These are phyloP conservation scores for Amanita molliuscula DNA, from an alignment of 768 basidiomycete species.

Conservation along the genomic window DNA sequence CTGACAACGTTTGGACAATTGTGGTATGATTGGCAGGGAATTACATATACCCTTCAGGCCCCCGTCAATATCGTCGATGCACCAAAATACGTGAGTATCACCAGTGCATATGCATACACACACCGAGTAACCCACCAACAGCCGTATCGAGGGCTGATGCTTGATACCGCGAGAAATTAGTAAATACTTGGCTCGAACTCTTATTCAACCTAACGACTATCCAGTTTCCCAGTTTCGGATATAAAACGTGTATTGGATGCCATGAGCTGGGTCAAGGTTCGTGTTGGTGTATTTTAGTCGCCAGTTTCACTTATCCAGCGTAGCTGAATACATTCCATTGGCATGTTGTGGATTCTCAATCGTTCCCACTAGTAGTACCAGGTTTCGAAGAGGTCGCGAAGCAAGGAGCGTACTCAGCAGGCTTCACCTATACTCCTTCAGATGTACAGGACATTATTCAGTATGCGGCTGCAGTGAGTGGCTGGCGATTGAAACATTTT, in stretches of 20 bases:
- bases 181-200: slow-evolving; percentile 18
- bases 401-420: slow-evolving; percentile 58
- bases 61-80: slow-evolving; percentile 51
- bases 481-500: not conserved
- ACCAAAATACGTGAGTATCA: slow-evolving; percentile 50
- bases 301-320: not conserved
- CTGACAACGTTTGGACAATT: slow-evolving; percentile 67
- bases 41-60: slow-evolving; percentile 43
- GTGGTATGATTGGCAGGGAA: slow-evolving; percentile 47
- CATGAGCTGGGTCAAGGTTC: slow-evolving; percentile 67
- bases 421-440: slow-evolving; percentile 37
- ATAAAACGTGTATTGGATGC: slow-evolving; percentile 64
- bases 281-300: slow-evolving; percentile 18
- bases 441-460: slow-evolving; percentile 52
- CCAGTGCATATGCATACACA: not conserved
- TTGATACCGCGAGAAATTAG: slow-evolving; percentile 76
- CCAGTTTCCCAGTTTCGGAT: slow-evolving; percentile 50
- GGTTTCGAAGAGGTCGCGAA: slow-evolving; percentile 48
- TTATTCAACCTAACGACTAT: slow-evolving; percentile 1
- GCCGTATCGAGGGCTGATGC: slow-evolving; percentile 69
- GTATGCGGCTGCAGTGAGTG: slow-evolving; percentile 62
- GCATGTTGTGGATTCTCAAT: slow-evolving; percentile 79
- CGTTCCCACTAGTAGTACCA: slow-evolving; percentile 62
- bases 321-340: slow-evolving; percentile 75
- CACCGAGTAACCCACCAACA: slow-evolving; percentile 13